Evolutionary conservation across 2,329 filamentous ascomycete genomes (phyloP), one percentile per base, ranked within the genome.

Genomic region (Escovopsis sp.): DNA sequence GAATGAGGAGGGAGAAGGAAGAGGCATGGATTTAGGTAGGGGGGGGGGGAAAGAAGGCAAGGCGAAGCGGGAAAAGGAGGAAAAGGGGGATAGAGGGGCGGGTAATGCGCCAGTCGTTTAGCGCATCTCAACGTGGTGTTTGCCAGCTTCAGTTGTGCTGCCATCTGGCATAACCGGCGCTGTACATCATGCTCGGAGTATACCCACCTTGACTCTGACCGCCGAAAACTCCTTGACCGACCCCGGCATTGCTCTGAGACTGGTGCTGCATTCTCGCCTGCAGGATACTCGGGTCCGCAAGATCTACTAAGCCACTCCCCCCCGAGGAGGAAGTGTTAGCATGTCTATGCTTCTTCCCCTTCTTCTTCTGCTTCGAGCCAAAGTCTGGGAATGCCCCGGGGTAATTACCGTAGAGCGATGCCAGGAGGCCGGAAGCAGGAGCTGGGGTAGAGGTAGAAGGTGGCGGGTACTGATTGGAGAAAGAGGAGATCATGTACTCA

Each of bases 261-360:
- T 80, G 76, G 68, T 90, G 83, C 65, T 92, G 87, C 72, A 93
- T 81, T 73, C 87, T 84, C 63, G 85, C 85, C 71, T 94, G 87
- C 72, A 96, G 78, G 74, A 94, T 94, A 74, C 85, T 94, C 73
- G 88, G 88, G 85, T 96, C 87, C 72, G 83, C 85, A 87, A 94
- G 85, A 92, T 96, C 87, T 70, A 92, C 87, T 88, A 94, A 77
- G 71, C 84, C 87, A 83, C 85, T 84, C 76, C 86, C 87, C 71
- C 82, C 82, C 77, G 86, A 93, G 78, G 88, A 96, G 83, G 87
- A 94, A 88, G 88, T 94, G 85, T 94, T 94, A 90, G 86, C 88
- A 79, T 94, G 87, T 79, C 87, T 92, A 74, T 94, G 88, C 85
- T 94, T 94, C 78, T 94, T 94, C 71, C 86, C 86, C 85, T 94